Percentiles rank a stretch among this genome's conserved stretches.
Conservation (phyloP, 176 grass and related monocot species). For the Cenchrus purpureus region DNA sequence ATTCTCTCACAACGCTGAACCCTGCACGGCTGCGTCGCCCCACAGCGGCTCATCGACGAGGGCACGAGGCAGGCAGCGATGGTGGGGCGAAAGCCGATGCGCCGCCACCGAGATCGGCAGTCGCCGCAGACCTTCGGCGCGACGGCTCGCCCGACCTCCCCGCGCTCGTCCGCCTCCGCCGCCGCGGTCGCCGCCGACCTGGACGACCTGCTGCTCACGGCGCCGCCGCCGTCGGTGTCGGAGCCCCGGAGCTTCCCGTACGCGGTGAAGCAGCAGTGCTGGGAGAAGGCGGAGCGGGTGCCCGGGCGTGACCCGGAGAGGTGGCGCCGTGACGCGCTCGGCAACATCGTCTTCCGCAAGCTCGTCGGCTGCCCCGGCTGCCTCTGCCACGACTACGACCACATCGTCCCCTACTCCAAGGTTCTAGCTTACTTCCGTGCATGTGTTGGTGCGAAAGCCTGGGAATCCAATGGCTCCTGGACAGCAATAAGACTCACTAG, state of each 20-base stretch:
- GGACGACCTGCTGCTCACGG: conserved; percentile 53
- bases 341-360: conserved; percentile 92
- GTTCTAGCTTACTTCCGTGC: conserved; percentile 19
- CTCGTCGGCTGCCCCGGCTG: conserved; percentile 93
- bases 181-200: conserved; percentile 33
- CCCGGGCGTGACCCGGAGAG: conserved; percentile 74
- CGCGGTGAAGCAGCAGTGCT: conserved; percentile 92
- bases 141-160: conserved; percentile 39
- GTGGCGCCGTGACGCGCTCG: conserved; percentile 97
- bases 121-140: conserved; percentile 43
- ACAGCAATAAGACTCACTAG: neutral
- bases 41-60: neutral
- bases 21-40: neutral
- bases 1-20: too few relatives aligned
- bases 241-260: conserved; percentile 87
- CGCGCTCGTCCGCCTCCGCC: conserved; percentile 52
- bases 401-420: conserved; percentile 94
- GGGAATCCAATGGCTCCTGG: conserved; percentile 6
- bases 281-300: conserved; percentile 90
- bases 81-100: conserved; percentile 60
- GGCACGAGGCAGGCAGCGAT: conserved; percentile 26
- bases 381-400: conserved; percentile 98
- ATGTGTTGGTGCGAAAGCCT: neutral
- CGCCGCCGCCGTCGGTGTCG: conserved; percentile 33
- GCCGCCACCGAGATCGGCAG: conserved; percentile 42